Base-by-base conservation (phyloP, 176 grass and related monocot species). In the Avena sativa region DNA sequence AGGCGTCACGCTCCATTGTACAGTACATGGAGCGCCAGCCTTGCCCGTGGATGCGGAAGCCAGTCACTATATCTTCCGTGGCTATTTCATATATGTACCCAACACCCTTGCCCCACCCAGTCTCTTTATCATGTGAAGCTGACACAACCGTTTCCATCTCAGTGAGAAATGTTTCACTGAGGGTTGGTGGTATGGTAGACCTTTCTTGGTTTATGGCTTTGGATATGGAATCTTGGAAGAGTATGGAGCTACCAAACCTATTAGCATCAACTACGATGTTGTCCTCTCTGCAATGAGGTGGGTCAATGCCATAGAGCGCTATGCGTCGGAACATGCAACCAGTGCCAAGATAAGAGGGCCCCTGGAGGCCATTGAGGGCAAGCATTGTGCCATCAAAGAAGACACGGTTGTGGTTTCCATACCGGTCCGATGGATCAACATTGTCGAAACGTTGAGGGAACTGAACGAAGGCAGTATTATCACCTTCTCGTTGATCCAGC, bases 341-440 rank as follows among this genome's bases (percentile, higher is more conserved):
- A 0, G 88, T 90, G 25, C 84, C 88, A 4, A 90, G 26, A 26
- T 86, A 90, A 0, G 62, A 20, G 0, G 88, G 88, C 0, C 88
- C 88, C 28, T 95, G 92, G 17, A 95, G 9, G 2, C 95, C 95
- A 44, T 98, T 93, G 8, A 98, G 93, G 11, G 95, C 95, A 28
- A 85, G 88, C 95, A 98, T 98, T 67, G 92, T 90, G 19, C 95
- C 93, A 16, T 98, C 89, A 2, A 98, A 98, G 88, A 98, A 98
- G 72, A 98, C 95, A 11, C 89, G 50, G 36, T 98, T 95, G 88
- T 98, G 95, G 78, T 98, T 98, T 34, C 91, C 89, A 19, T 98
- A 98, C 1, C 91, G 85, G 52, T 98, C 91, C 0, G 91, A 90
- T 2, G 91, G 95, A 48, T 98, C 95, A 2, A 98, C 94, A n/a